Evolutionary conservation across 306 rosid species (phyloP).

Genomic region (Prunus mongolica): DNA sequence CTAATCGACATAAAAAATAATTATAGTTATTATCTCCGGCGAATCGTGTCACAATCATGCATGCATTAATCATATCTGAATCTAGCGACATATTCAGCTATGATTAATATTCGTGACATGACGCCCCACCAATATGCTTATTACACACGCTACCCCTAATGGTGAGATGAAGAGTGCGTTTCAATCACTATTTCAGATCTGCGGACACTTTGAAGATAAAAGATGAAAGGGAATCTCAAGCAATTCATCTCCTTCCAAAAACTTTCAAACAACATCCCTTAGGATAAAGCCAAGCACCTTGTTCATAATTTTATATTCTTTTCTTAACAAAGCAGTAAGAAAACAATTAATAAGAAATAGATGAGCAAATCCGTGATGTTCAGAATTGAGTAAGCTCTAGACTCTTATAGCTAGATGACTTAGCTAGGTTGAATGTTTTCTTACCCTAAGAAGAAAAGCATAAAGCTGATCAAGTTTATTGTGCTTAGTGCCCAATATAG

Average conservation of each 20-base stretch:
- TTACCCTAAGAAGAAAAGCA: neutral
- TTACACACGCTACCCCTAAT: neutral
- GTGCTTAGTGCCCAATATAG: neutral
- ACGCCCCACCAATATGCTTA: neutral
- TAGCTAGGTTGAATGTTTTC: constrained; percentile 12
- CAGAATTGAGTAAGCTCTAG: neutral
- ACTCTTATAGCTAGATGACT: neutral
- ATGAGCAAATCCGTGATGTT: neutral
- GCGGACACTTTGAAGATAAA: neutral
- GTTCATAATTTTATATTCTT: neutral
- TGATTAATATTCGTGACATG: neutral
- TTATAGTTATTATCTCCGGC: neutral
- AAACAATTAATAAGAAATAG: neutral
- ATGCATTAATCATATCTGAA: neutral
- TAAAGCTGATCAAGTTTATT: neutral
- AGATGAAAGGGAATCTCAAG: neutral
- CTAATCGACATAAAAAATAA: neutral
- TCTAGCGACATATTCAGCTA: neutral
- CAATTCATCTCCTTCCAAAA: neutral
- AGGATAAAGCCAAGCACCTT: neutral
- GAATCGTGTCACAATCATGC: neutral
- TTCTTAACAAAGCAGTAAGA: constrained; percentile 1
- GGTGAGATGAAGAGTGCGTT: neutral
- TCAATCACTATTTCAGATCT: constrained; percentile 13
- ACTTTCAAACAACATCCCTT: neutral